A percentile compares a stretch with the other conserved stretches of the same genome.
phyloP scores from a whole-genome alignment of 2,329 filamentous ascomycete species.

The Lizonia empirigonia region DNA sequence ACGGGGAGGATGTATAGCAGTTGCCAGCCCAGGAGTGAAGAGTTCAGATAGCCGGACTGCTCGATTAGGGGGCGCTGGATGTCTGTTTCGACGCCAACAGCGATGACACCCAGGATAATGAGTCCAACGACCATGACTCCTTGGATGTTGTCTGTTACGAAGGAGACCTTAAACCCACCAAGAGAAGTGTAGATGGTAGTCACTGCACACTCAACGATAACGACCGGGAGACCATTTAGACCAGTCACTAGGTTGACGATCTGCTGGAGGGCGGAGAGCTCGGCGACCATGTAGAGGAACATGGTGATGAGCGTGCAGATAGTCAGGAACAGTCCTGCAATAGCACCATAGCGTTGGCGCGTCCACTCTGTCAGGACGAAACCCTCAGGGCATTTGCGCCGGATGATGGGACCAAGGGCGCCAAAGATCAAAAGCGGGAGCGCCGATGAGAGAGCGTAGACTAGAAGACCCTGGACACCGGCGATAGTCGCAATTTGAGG shows the following conservation, averaged over 20 bases:
- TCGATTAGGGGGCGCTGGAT: slow-evolving; percentile 73
- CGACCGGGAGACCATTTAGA: slow-evolving; percentile 72
- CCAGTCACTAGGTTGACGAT: slow-evolving; percentile 77
- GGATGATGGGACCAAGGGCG: slow-evolving; percentile 75
- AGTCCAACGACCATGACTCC: slow-evolving; percentile 77
- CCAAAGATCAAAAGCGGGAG: slow-evolving; percentile 78
- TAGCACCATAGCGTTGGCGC: slow-evolving; percentile 73
- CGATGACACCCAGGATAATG: slow-evolving; percentile 75
- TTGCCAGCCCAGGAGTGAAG: slow-evolving; percentile 79
- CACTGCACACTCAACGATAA: slow-evolving; percentile 77
- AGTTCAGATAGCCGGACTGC: slow-evolving; percentile 69
- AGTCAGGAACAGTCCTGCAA: slow-evolving; percentile 75
- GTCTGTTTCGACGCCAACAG: slow-evolving; percentile 75
- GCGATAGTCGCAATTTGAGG: slow-evolving; percentile 79
- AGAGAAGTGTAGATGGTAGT: slow-evolving; percentile 85
- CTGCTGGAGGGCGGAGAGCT: slow-evolving; percentile 80
- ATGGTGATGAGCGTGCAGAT: slow-evolving; percentile 79
- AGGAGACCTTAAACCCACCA: slow-evolving; percentile 82
- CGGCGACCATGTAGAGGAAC: slow-evolving; percentile 86
- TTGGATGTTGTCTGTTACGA: slow-evolving; percentile 82
- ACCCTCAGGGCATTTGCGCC: slow-evolving; percentile 78
- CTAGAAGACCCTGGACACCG: slow-evolving; percentile 76
- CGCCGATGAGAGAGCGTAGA: slow-evolving; percentile 75
- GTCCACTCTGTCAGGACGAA: slow-evolving; percentile 88
- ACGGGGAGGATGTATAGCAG: slow-evolving; percentile 83